These are phyloP conservation scores for Trichocladium uniseriatum DNA, from an alignment of 495 filamentous ascomycete species.

Conservation along the genomic window DNA sequence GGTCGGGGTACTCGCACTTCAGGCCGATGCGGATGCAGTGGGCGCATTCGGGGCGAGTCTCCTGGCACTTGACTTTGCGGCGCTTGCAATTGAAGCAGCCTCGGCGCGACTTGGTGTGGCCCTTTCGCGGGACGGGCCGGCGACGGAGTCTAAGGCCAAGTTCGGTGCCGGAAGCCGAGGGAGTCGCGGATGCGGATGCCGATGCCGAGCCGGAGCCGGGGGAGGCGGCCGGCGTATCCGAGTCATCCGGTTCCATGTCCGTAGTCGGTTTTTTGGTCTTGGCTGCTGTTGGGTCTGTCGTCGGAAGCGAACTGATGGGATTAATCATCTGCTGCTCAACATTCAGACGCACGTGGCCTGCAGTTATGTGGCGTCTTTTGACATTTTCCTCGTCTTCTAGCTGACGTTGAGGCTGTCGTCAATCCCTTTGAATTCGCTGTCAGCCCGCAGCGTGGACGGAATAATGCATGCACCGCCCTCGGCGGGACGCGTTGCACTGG, in stretches of 20 bases:
- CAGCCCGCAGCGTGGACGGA: no score
- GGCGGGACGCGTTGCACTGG: no score
- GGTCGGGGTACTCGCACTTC: slow-evolving; percentile 40
- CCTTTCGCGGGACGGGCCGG: slow-evolving; percentile 30
- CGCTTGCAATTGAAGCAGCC: slow-evolving; percentile 51
- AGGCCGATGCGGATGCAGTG: slow-evolving; percentile 45
- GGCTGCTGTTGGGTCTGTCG: not conserved
- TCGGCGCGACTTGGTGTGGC: slow-evolving; percentile 47
- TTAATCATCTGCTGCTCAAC: no score
- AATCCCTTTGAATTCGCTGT: not conserved
- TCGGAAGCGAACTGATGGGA: no score
- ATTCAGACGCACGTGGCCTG: no score
- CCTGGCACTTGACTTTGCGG: slow-evolving; percentile 49
- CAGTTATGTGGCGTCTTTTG: no score
- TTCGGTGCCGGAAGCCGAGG: not conserved
- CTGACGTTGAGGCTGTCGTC: slow-evolving; percentile 6
- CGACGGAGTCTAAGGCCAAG: slow-evolving; percentile 10
- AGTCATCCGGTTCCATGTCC: not conserved
- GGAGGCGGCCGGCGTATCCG: not conserved
- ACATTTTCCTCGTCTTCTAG: no score
- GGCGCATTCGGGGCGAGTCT: slow-evolving; percentile 41
- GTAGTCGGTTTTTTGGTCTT: not conserved
- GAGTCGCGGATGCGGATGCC: not conserved
- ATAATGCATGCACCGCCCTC: no score
- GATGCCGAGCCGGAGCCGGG: not conserved